Percentiles rank a stretch among this genome's conserved stretches.
Evolutionary conservation across 306 rosid genomes (phyloP).

Genomic region (Lathyrus oleraceus): DNA sequence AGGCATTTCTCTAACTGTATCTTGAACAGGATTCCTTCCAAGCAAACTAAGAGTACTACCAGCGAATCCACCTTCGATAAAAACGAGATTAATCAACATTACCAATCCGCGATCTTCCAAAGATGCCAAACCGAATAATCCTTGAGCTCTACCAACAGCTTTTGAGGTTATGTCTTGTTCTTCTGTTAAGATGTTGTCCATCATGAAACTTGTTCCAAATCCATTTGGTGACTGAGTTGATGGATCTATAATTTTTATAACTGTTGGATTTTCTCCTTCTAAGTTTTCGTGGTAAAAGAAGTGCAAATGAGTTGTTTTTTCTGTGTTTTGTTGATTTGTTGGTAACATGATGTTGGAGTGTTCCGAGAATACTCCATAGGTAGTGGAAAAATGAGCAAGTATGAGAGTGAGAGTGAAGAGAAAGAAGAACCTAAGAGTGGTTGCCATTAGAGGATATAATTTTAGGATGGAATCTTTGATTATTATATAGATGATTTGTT

Average conservation of each 20-base stretch:
- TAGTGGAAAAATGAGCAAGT: not conserved
- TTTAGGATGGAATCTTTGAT: not conserved
- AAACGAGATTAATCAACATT: conserved; percentile 30
- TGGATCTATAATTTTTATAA: conserved; percentile 27
- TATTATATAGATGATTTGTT: not conserved
- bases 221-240: not conserved
- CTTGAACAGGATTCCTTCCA: conserved; percentile 35
- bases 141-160: conserved; percentile 37
- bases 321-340: not conserved
- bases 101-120: conserved; percentile 28
- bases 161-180: conserved; percentile 18
- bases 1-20: conserved; percentile 31
- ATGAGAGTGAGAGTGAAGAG: conserved; percentile 5
- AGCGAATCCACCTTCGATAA: conserved; percentile 8
- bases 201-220: too few species aligned
- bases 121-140: conserved; percentile 30
- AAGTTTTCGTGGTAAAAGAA: conserved; percentile 39
- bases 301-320: conserved; percentile 27
- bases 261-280: conserved; percentile 14
- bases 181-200: conserved; percentile 33
- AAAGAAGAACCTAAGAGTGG: not conserved
- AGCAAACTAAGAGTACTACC: conserved; percentile 40
- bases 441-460: not conserved
- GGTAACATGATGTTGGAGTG: conserved; percentile 36
- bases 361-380: conserved; percentile 22